Evolutionary conservation across 495 filamentous ascomycete genomes (phyloP).

Genomic region (Schizothecium vesticola): DNA sequence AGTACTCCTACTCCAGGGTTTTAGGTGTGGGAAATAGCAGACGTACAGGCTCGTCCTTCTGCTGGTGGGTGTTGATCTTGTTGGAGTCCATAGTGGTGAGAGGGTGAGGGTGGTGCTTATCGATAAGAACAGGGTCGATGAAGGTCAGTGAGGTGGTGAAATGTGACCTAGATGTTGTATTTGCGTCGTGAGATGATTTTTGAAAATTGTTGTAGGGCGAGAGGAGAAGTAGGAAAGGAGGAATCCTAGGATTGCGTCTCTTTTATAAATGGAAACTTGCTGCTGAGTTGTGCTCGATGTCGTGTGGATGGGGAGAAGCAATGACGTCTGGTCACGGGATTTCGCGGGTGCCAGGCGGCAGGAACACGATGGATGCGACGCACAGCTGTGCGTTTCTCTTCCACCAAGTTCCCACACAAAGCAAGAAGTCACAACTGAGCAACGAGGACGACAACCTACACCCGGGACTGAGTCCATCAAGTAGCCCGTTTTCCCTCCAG

Average conservation of each 20-base stretch:
- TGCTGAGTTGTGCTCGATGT: neutral
- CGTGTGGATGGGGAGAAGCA: neutral
- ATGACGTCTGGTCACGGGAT: constrained; percentile 20
- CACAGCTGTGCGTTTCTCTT: constrained; percentile 5
- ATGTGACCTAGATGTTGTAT: constrained; percentile 2
- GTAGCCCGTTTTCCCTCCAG: neutral
- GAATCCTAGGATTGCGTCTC: neutral
- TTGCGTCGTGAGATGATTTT: neutral
- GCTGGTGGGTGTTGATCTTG: constrained; percentile 16
- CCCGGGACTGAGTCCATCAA: neutral
- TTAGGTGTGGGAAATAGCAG: neutral
- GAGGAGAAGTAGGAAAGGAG: neutral
- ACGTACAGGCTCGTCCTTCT: constrained; percentile 15
- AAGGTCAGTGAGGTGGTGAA: neutral
- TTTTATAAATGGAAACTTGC: constrained; percentile 1
- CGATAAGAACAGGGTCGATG: constrained; percentile 4
- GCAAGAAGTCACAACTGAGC: neutral
- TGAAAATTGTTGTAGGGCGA: neutral
- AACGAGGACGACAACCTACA: neutral
- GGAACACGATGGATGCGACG: neutral
- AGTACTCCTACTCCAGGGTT: neutral
- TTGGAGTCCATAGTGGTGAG: constrained; percentile 15
- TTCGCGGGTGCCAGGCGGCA: constrained; percentile 4
- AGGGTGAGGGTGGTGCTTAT: constrained; percentile 1
- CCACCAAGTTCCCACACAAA: neutral